Evolutionary conservation across 148 eudicot genomes (phyloP).

Genomic region (Polygonum aviculare): DNA sequence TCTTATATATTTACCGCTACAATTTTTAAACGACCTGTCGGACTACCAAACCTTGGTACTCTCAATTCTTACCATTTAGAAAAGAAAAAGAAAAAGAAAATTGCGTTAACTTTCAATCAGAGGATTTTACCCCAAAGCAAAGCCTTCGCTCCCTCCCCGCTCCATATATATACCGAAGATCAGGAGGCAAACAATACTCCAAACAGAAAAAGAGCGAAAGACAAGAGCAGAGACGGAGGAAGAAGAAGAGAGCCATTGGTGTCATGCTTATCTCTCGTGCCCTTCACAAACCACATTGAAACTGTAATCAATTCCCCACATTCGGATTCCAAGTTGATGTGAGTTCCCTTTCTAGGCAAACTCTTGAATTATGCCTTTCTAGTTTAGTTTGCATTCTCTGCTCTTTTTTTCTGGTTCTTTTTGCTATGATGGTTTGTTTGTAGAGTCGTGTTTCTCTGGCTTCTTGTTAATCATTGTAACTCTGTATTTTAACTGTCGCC

Average conservation of each 20-base stretch:
- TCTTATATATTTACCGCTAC: no score
- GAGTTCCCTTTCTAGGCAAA: background rate
- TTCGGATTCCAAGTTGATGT: background rate
- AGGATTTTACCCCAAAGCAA: no score
- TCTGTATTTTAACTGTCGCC: background rate
- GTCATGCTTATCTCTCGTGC: no score
- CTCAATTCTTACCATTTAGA: no score
- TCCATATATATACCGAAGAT: constrained; percentile 23
- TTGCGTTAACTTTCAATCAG: no score
- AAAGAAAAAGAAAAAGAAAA: no score
- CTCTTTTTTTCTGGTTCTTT: background rate
- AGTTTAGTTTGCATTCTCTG: constrained; percentile 5
- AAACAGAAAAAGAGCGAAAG: background rate
- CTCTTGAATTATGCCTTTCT: constrained; percentile 15
- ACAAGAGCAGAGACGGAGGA: background rate
- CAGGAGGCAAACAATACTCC: constrained; percentile 16
- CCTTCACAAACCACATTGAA: no score
- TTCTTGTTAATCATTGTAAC: no score
- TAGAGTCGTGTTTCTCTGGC: no score
- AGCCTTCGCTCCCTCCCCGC: constrained; percentile 14
- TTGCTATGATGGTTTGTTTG: background rate
- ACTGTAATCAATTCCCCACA: background rate
- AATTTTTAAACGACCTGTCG: no score
- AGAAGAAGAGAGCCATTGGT: no score
- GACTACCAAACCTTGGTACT: no score